Conservation (phyloP, 1,139 yeast species). For the Lodderomyces margitis region DNA sequence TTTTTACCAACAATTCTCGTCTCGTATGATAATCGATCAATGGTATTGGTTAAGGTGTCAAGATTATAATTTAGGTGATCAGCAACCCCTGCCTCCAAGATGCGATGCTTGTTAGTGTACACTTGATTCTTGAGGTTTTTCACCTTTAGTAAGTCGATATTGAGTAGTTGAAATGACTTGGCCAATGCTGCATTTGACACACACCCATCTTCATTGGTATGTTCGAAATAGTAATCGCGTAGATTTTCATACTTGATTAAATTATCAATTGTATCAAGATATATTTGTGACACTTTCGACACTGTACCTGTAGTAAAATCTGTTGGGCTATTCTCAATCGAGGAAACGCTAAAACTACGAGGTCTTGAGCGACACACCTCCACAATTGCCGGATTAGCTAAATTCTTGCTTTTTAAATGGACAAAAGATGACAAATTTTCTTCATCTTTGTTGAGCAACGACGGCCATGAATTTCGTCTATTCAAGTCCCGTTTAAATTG, state of each 20-base stretch:
- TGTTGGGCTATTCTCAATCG: slow-evolving; percentile 34
- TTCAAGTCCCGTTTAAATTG: slow-evolving; percentile 28
- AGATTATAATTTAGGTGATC: slow-evolving; percentile 47
- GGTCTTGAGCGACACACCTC: slow-evolving; percentile 6
- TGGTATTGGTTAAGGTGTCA: slow-evolving; percentile 62
- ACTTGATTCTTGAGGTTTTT: slow-evolving; percentile 30
- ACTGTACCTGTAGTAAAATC: slow-evolving; percentile 19
- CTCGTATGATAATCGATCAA: slow-evolving; percentile 80
- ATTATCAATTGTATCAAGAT: slow-evolving; percentile 23
- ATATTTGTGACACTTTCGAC: slow-evolving; percentile 24
- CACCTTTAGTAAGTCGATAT: slow-evolving; percentile 32
- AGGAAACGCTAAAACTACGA: slow-evolving; percentile 44
- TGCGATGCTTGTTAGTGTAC: slow-evolving; percentile 27
- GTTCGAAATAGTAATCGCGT: slow-evolving; percentile 16
- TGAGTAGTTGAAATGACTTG: slow-evolving; percentile 28
- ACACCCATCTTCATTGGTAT: slow-evolving; percentile 4
- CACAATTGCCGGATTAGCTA: slow-evolving; percentile 2
- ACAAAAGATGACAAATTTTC: slow-evolving; percentile 26
- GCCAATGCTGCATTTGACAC: slow-evolving; percentile 20
- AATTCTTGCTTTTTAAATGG: slow-evolving; percentile 8
- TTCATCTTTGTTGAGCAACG: slow-evolving; percentile 15
- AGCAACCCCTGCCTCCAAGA: slow-evolving; percentile 33
- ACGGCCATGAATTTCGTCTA: slow-evolving; percentile 49
- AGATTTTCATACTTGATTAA: slow-evolving; percentile 22
- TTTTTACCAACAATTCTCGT: slow-evolving; percentile 68